Conservation (phyloP, 2,329 filamentous ascomycete species). For the Penicillium sp. region DNA sequence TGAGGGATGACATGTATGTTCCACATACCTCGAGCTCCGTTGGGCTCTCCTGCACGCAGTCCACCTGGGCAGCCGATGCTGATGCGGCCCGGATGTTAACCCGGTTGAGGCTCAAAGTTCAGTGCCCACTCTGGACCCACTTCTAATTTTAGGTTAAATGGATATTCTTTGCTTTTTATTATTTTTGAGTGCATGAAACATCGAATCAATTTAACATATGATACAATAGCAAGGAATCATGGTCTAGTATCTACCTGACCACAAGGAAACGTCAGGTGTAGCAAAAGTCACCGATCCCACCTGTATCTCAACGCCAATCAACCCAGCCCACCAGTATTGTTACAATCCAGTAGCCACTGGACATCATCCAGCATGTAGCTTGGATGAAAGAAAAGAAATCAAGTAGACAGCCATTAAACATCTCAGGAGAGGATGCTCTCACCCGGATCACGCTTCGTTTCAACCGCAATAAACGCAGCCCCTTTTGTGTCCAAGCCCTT, state of each 20-base stretch:
- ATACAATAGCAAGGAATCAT: background rate
- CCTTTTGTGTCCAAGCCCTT: constrained; percentile 64
- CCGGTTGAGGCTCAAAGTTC: too few relatives aligned
- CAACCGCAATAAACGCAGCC: constrained; percentile 68
- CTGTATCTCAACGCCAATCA: background rate
- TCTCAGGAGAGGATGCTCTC: constrained; percentile 32
- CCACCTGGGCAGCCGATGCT: too few relatives aligned
- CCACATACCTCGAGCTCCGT: too few relatives aligned
- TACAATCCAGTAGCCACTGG: background rate
- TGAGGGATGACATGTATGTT: too few relatives aligned
- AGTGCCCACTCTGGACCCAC: too few relatives aligned
- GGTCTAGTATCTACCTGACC: background rate
- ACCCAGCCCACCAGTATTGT: background rate
- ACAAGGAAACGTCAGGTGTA: background rate
- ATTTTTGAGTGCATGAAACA: background rate
- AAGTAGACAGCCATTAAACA: constrained; percentile 8
- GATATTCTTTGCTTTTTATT: constrained; percentile 7
- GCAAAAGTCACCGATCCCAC: background rate
- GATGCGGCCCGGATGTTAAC: too few relatives aligned
- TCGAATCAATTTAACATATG: background rate
- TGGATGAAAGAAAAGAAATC: background rate
- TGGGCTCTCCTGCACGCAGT: too few relatives aligned
- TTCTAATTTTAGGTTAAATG: too few relatives aligned
- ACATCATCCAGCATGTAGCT: background rate
- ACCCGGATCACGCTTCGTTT: constrained; percentile 61